phyloP scores from a whole-genome alignment of 345 rosid species.

The Clarkia xantiana region DNA sequence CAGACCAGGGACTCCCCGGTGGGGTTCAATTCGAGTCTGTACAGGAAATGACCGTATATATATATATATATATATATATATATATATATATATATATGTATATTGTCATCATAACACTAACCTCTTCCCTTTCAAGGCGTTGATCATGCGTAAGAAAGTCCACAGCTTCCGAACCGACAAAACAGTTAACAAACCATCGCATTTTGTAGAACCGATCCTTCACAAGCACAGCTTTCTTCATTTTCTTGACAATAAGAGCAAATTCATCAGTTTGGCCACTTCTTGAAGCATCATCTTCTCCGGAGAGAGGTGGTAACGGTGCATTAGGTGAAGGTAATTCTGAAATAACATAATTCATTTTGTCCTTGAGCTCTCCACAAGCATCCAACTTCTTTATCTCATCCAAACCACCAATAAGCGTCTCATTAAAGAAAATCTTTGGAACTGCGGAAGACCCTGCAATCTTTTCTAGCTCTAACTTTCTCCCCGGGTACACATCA shows the following conservation, averaged over 20 bases:
- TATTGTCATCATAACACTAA: slow-evolving; percentile 15
- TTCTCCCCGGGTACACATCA: slow-evolving; percentile 64
- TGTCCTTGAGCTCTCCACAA: slow-evolving; percentile 57
- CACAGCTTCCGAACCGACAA: slow-evolving; percentile 73
- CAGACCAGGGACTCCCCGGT: too few relatives aligned
- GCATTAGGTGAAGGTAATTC: slow-evolving; percentile 49
- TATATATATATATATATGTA: too few relatives aligned
- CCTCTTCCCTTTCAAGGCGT: slow-evolving; percentile 61
- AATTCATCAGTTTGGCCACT: slow-evolving; percentile 63
- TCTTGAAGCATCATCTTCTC: slow-evolving; percentile 62
- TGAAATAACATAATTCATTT: slow-evolving; percentile 36
- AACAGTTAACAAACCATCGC: slow-evolving; percentile 55
- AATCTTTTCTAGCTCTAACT: slow-evolving; percentile 50
- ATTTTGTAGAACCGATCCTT: slow-evolving; percentile 68
- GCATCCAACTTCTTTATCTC: slow-evolving; percentile 49
- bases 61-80: too few relatives aligned
- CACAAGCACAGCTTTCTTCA: slow-evolving; percentile 48
- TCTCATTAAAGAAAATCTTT: slow-evolving; percentile 56
- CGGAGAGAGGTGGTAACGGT: slow-evolving; percentile 77
- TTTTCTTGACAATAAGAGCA: slow-evolving; percentile 56
- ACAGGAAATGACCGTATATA: neutral
- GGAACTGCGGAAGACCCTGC: slow-evolving; percentile 60
- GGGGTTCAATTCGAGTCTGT: too few relatives aligned
- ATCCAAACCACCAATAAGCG: slow-evolving; percentile 45
- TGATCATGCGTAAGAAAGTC: slow-evolving; percentile 59